Evolutionary conservation across 371 early-diverging fungal genomes (phyloP), one percentile per base, ranked within the genome.

Genomic region (Syncephalis plumigaleata): DNA sequence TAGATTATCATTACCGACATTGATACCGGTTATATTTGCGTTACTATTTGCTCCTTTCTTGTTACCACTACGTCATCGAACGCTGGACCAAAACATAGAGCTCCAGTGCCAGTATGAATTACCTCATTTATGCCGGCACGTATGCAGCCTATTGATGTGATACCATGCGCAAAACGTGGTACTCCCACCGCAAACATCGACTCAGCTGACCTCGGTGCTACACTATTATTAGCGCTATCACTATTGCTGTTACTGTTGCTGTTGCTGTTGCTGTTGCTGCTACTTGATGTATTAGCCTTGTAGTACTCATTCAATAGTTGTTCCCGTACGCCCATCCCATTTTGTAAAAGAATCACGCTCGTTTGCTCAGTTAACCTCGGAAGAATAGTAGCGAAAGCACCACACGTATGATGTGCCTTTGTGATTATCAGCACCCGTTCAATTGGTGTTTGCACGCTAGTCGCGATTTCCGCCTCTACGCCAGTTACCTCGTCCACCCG

Each of bases 281-380:
- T 31, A 4, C 7, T 31, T 31, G 31, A 31, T 7, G 31, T 11
- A 31, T 4, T 31, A 7, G 31, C 7, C 4, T 31, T 16, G n/a
- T 40, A 40, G n/a, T 18, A 40, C 40, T 48, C 54, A 2, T 55
- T 52, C 36, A 59, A 50, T 9, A 76, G 42, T 36, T 71, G 68
- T 18, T 78, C 75, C n/a, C 58, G 56, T 1, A 61, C 54, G 18
- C 79, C 79, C 75, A 77, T 70, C 5, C 79, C 79, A 44, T 79
- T 79, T 48, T 75, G 75, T 39, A 79, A 38, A 44, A 79, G 51
- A 7, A 75, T 48, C 2, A 76, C 60, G 0, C 66, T 60, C 7
- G 67, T 69, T 9, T 56, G 42, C 3, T 57, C 13, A n/a, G 50
- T 50, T n/a, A 77, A 45, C 1, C 67, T 56, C 1, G 53, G 42